Evolutionary conservation across 306 rosid genomes (phyloP).

Genomic region (Abrus pulchellus): DNA sequence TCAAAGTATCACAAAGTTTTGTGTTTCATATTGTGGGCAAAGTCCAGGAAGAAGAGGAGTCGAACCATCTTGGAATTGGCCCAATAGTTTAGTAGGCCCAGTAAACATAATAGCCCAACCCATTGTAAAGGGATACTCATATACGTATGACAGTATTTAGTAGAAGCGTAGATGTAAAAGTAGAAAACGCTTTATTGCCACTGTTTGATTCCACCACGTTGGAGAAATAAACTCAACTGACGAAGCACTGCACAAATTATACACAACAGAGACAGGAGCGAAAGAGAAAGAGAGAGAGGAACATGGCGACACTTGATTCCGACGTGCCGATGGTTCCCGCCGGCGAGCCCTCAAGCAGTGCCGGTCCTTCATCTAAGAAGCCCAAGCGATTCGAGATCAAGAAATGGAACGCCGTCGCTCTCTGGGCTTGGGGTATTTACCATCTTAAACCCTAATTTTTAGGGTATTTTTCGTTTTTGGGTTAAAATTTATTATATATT

Average conservation of each 20-base stretch:
- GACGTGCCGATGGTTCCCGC: constrained; percentile 78
- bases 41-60: no score
- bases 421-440: constrained; percentile 93
- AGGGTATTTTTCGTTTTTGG: background rate
- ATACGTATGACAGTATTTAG: background rate
- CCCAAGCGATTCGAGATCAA: constrained; percentile 91
- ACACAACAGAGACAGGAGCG: background rate
- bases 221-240: background rate
- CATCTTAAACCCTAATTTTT: constrained; percentile 50
- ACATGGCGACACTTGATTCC: constrained; percentile 75
- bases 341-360: constrained; percentile 73
- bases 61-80: background rate
- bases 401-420: constrained; percentile 95
- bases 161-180: background rate
- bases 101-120: background rate
- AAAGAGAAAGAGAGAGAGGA: background rate
- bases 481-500: background rate
- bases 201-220: no score
- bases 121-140: background rate
- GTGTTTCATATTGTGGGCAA: no score
- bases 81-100: background rate
- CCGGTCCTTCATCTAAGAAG: constrained; percentile 75
- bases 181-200: no score
- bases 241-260: background rate
- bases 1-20: no score